phyloP scores from a whole-genome alignment of 345 rosid genomes.

The Salix caprea region DNA sequence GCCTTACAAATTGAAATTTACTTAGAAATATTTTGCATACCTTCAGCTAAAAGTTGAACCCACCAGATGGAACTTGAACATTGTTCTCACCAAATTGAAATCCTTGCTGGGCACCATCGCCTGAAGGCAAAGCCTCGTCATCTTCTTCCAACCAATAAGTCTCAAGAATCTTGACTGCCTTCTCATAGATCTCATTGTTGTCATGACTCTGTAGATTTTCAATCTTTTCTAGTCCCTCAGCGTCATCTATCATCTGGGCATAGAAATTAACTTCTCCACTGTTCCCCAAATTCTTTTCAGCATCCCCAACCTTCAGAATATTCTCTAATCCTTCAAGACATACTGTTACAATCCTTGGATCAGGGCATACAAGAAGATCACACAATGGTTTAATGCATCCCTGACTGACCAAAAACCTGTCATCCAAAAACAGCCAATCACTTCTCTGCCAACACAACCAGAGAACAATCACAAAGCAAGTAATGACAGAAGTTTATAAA shows the following conservation, averaged over 20 bases:
- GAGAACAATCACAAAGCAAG: not conserved
- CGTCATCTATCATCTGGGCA: slow-evolving; percentile 19
- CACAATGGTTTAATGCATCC: slow-evolving; percentile 30
- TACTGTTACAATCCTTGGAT: slow-evolving; percentile 29
- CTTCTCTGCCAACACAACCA: not conserved
- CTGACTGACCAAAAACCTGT: slow-evolving; percentile 21
- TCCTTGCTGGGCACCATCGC: slow-evolving; percentile 16
- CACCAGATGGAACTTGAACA: slow-evolving; percentile 17
- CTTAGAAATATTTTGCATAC: not conserved
- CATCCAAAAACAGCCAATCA: slow-evolving; percentile 1
- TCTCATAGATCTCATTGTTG: slow-evolving; percentile 22
- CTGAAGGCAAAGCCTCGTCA: slow-evolving; percentile 15
- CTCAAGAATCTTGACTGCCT: slow-evolving; percentile 25
- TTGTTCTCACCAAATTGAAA: slow-evolving; percentile 12
- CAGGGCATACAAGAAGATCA: slow-evolving; percentile 31
- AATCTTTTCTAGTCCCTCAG: slow-evolving; percentile 20
- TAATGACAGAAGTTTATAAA: not conserved
- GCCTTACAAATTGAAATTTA: not conserved
- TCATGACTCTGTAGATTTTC: slow-evolving; percentile 26
- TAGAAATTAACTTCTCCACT: slow-evolving; percentile 15
- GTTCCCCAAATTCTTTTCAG: slow-evolving; percentile 17
- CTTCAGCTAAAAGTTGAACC: slow-evolving; percentile 25
- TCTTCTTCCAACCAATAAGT: slow-evolving; percentile 25
- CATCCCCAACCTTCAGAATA: slow-evolving; percentile 25
- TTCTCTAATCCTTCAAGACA: slow-evolving; percentile 29